Conservation (phyloP, 2,329 filamentous ascomycete genomes). For the Pseudogymnoascus sp. region DNA sequence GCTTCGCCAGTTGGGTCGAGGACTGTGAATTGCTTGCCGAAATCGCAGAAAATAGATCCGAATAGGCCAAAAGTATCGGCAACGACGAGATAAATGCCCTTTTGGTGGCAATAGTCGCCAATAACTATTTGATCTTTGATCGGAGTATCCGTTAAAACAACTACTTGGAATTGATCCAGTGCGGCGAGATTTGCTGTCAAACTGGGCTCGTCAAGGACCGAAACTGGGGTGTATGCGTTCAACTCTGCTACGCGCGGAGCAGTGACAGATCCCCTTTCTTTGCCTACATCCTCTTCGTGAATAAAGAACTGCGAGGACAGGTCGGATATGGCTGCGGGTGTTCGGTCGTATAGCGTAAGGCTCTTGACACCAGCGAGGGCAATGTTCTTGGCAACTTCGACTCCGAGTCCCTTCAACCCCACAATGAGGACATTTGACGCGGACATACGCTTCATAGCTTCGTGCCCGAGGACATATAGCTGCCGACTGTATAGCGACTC, state of each 20-base stretch:
- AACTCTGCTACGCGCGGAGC: slow-evolving; percentile 86
- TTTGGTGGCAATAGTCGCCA: slow-evolving; percentile 87
- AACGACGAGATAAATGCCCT: slow-evolving; percentile 83
- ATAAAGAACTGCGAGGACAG: slow-evolving; percentile 98
- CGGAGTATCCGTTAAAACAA: slow-evolving; percentile 80
- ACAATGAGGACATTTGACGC: slow-evolving; percentile 90
- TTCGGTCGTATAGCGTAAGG: slow-evolving; percentile 84
- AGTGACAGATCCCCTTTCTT: slow-evolving; percentile 79
- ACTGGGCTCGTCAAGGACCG: slow-evolving; percentile 57
- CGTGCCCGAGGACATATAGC: slow-evolving; percentile 62
- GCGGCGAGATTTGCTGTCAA: slow-evolving; percentile 69
- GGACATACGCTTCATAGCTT: slow-evolving; percentile 98
- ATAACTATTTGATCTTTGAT: slow-evolving; percentile 74
- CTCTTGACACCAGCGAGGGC: slow-evolving; percentile 97
- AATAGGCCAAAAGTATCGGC: slow-evolving; percentile 91
- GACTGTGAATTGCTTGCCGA: slow-evolving; percentile 86
- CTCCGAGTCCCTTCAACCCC: slow-evolving; percentile 86
- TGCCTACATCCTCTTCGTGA: slow-evolving; percentile 77
- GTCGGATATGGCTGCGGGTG: slow-evolving; percentile 74
- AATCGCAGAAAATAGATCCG: slow-evolving; percentile 93
- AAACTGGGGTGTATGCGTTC: slow-evolving; percentile 91
- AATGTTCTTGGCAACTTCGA: slow-evolving; percentile 98
- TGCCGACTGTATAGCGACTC: slow-evolving; percentile 68
- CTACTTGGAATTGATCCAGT: slow-evolving; percentile 84
- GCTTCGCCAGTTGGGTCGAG: slow-evolving; percentile 88